A percentile compares a stretch with the other conserved stretches of the same genome.
Conservation (phyloP, 352 stramenopile species). For the Pythium dissimile region DNA sequence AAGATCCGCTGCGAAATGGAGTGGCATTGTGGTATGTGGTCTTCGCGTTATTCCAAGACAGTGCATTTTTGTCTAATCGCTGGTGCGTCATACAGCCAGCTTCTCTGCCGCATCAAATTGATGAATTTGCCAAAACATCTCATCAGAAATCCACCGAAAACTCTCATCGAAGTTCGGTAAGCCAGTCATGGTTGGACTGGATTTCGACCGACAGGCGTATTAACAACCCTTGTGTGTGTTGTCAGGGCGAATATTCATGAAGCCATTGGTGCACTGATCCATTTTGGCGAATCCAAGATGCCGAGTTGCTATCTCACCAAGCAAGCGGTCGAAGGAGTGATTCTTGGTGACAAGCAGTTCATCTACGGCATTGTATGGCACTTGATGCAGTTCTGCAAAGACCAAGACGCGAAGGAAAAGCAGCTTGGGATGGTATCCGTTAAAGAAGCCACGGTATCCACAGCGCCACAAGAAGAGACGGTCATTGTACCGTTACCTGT, state of each 20-base stretch:
- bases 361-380: conserved; percentile 51
- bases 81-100: conserved; percentile 6
- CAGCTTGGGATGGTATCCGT: too few relatives aligned
- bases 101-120: neutral
- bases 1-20: conserved; percentile 20
- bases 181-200: too few relatives aligned
- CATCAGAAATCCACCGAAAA: conserved; percentile 7
- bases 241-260: conserved; percentile 7
- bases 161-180: conserved; percentile 16
- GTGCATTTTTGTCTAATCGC: too few relatives aligned
- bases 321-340: conserved; percentile 31
- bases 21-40: conserved; percentile 11
- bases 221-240: too few relatives aligned
- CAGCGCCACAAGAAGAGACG: too few relatives aligned
- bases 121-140: neutral
- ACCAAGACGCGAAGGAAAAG: neutral
- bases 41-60: too few relatives aligned
- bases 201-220: too few relatives aligned
- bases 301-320: conserved; percentile 12
- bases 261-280: neutral
- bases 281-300: neutral
- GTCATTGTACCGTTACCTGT: too few relatives aligned
- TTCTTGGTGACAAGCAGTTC: conserved; percentile 44
- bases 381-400: conserved; percentile 34
- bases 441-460: too few relatives aligned